Conservation (phyloP, 1,284 basidiomycete genomes). For the Earliella scabrosa region DNA sequence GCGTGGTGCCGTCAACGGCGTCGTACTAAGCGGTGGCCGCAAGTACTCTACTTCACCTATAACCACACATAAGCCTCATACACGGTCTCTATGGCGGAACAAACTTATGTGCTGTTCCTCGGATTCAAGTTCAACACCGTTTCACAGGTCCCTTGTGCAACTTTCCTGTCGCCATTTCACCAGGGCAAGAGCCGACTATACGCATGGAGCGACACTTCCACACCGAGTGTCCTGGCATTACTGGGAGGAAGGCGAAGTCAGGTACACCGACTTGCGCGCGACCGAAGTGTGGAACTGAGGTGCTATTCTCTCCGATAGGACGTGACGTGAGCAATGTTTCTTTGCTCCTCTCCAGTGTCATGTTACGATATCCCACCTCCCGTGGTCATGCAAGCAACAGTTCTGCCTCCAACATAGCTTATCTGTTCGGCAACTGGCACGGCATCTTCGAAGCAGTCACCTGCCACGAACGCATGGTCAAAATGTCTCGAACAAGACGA, state of each 20-base stretch:
- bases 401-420: conserved; percentile 79
- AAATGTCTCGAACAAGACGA: conserved; percentile 32
- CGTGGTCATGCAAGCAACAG: conserved; percentile 66
- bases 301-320: conserved; percentile 70
- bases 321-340: conserved; percentile 55
- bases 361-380: too few species aligned
- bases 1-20: conserved; percentile 19
- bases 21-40: conserved; percentile 32
- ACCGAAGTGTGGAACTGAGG: conserved; percentile 69
- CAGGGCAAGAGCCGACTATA: conserved; percentile 75
- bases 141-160: conserved; percentile 71
- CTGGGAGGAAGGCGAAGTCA: conserved; percentile 58
- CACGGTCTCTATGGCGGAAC: neutral
- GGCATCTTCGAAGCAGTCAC: conserved; percentile 14
- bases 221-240: conserved; percentile 68
- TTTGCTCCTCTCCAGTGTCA: neutral
- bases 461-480: conserved; percentile 18
- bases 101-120: neutral
- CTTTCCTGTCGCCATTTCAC: conserved; percentile 69
- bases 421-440: conserved; percentile 44
- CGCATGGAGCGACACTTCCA: conserved; percentile 75
- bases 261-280: conserved; percentile 60
- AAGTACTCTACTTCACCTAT: conserved; percentile 18
- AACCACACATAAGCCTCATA: conserved; percentile 5
- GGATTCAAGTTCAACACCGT: neutral